Percentiles rank a stretch among this genome's conserved stretches.
phyloP scores from a whole-genome alignment of 129 eudicot species.

The Saussurea involucrata region DNA sequence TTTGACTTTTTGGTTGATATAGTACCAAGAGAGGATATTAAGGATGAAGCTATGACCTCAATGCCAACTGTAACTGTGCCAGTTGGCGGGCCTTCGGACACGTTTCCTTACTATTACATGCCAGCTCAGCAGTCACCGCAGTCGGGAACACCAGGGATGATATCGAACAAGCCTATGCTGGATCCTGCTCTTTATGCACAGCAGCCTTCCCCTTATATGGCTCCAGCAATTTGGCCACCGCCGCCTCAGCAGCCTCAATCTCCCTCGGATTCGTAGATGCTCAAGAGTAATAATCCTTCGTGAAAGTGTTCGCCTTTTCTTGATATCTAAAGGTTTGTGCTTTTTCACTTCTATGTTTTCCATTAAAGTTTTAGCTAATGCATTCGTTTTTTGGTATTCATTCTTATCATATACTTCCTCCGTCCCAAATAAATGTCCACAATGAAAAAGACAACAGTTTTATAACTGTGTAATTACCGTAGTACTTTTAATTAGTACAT shows the following conservation, averaged over 20 bases:
- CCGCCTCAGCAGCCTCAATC: constrained; percentile 51
- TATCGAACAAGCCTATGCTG: constrained; percentile 48
- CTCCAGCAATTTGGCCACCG: constrained; percentile 54
- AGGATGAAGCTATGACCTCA: constrained; percentile 57
- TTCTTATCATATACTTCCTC: too few species aligned
- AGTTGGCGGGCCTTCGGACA: constrained; percentile 52
- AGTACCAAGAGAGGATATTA: constrained; percentile 64
- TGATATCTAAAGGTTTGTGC: neutral
- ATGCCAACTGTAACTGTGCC: constrained; percentile 54
- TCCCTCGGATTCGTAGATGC: constrained; percentile 50
- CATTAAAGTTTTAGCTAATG: neutral
- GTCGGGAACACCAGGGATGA: constrained; percentile 51
- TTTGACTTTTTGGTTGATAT: constrained; percentile 72
- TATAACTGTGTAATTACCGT: neutral
- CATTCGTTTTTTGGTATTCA: neutral
- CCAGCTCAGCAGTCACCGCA: constrained; percentile 58
- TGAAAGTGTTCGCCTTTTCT: neutral
- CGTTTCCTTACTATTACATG: constrained; percentile 63
- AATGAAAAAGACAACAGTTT: neutral
- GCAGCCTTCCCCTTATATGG: constrained; percentile 55
- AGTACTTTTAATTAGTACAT: too few species aligned
- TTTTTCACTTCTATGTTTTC: neutral
- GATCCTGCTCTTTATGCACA: constrained; percentile 54
- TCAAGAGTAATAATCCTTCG: constrained; percentile 12
- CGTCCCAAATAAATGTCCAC: neutral